Conservation (phyloP, 2,329 filamentous ascomycete species). For the Curvularia eragrostidis region DNA sequence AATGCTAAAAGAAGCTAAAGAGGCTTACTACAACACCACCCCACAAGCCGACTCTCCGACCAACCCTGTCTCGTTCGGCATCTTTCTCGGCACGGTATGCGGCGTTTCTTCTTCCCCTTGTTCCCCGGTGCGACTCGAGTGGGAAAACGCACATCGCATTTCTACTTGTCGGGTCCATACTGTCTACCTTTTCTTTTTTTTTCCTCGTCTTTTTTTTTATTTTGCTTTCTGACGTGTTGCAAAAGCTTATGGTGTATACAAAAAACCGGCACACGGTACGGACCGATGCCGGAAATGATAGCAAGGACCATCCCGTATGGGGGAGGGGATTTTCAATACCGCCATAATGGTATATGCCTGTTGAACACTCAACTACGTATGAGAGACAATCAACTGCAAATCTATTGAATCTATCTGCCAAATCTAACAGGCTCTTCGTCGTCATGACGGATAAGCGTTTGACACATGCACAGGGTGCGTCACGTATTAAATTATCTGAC, state of each 20-base stretch:
- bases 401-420: neutral
- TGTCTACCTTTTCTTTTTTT: neutral
- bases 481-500: neutral
- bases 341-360: neutral
- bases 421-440: neutral
- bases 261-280: constrained; percentile 1
- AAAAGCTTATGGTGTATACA: neutral
- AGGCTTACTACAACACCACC: neutral
- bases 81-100: neutral
- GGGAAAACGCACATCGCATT: neutral
- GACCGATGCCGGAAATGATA: constrained; percentile 1
- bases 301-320: neutral
- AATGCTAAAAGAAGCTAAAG: neutral
- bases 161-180: neutral
- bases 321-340: neutral
- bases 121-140: neutral
- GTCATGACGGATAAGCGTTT: neutral
- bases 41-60: neutral
- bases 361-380: neutral
- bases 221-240: neutral
- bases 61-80: neutral
- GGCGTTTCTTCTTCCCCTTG: neutral
- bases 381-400: neutral
- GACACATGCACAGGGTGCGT: neutral
- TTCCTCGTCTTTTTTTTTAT: neutral